Base-by-base conservation (phyloP, 2,329 filamentous ascomycete genomes). In the Aspergillus sp. region DNA sequence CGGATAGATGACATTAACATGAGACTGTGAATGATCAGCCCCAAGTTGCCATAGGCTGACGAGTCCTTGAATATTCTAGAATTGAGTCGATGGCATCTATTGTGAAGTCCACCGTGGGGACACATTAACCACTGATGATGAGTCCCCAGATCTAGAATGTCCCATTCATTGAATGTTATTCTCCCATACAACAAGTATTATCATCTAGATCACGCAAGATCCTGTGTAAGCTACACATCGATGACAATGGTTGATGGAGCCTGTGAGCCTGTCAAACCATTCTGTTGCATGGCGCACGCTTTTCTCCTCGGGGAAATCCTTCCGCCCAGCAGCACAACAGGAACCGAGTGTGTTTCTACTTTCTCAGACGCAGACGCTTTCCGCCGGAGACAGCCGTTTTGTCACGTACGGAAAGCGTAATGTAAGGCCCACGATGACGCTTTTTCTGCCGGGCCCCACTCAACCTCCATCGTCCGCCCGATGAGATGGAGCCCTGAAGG, bases 381-480 rank as follows among this genome's bases (percentile, higher is more conserved):
- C 49, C 47, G 54, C 41, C 53, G 38, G 56, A 23, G 49, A 51
- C 52, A 57, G 47, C 28, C 5, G 61, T 61, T 62, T 48, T 39
- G 59, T 59, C 45, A 53, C 28, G 65, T 66, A 64, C 43, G 36
- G 55, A 69, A 69, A 61, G 2, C 2, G 64, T 65, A 65, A 23
- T 43, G 67, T 70, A 60, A 67, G 45, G 9, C 21, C 67, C 67
- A 69, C 70, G 55, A 72, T 72, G 72, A 73, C 70, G 70, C 53
- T 65, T 38, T 61, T 58, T 63, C 59, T 57, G 51, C 57, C 53
- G 41, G 5, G 62, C 59, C 62, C 63, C 65, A 63, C 65, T 25
- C 55, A 36, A 19, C 52, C 54, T 55, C 59, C 57, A 61, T 60
- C 52, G 59, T 55, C 62, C 63, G 57, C 59, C 58, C 60, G 60